Conservation (phyloP, 768 basidiomycete species). For the Leucosporidium creatinivorum region DNA sequence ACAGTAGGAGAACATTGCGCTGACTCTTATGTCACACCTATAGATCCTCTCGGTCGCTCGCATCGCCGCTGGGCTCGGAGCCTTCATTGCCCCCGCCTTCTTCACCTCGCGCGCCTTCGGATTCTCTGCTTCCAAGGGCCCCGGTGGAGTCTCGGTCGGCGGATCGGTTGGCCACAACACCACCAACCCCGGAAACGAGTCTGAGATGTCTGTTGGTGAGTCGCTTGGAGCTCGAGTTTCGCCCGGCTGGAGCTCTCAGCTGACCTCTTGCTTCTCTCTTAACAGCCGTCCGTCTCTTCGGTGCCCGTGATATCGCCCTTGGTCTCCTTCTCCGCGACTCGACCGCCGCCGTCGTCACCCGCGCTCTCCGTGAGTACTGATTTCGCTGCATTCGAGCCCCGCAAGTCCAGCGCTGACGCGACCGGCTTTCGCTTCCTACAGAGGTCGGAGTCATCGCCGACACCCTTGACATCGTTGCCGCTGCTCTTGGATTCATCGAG, state of each 20-base stretch:
- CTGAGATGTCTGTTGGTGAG: neutral
- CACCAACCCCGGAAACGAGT: conserved; percentile 8
- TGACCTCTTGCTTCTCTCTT: too few relatives aligned
- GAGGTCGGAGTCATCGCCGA: conserved; percentile 1
- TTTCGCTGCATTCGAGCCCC: neutral
- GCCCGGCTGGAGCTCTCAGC: too few relatives aligned
- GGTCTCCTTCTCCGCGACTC: conserved; percentile 33
- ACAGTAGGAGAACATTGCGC: neutral
- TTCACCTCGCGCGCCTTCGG: conserved; percentile 6
- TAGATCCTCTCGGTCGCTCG: neutral
- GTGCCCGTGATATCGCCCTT: conserved; percentile 26
- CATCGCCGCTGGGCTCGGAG: conserved; percentile 5
- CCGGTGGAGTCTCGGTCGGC: conserved; percentile 6
- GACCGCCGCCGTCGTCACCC: conserved; percentile 33
- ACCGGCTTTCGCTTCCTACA: neutral
- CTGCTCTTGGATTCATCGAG: neutral
- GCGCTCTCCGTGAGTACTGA: conserved; percentile 23
- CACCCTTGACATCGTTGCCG: conserved; percentile 1
- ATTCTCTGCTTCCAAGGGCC: conserved; percentile 11
- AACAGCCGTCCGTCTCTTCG: conserved; percentile 13
- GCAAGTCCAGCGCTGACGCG: too few relatives aligned
- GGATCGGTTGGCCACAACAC: conserved; percentile 23
- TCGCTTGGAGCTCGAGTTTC: too few relatives aligned
- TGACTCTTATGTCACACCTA: neutral
- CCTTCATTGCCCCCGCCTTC: conserved; percentile 3